Conservation (phyloP, 1,284 basidiomycete species). For the Moniliophthora roreri region DNA sequence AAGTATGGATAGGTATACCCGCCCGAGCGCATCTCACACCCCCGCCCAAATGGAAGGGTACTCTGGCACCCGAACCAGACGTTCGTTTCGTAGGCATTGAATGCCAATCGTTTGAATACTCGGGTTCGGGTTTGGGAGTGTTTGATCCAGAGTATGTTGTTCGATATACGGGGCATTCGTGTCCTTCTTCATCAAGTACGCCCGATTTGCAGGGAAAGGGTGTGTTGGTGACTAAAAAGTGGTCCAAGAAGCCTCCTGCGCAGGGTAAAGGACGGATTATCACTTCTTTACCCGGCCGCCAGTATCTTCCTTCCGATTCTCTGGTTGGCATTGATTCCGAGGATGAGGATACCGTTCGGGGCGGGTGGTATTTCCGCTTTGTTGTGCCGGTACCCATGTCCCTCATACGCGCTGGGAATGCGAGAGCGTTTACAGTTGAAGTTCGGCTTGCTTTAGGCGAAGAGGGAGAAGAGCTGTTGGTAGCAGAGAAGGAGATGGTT, state of each 20-base stretch:
- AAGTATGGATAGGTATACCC: not conserved
- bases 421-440: not conserved
- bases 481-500: not conserved
- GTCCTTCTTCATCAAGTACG: no score
- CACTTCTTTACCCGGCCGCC: no score
- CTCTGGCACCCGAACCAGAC: not conserved
- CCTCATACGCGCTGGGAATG: not conserved
- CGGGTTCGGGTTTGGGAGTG: no score
- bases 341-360: not conserved
- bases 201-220: no score
- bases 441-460: not conserved
- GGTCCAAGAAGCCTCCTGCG: no score
- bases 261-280: no score
- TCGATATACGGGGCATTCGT: no score
- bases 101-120: not conserved
- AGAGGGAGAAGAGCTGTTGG: not conserved
- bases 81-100: not conserved
- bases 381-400: not conserved
- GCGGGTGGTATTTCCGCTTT: not conserved
- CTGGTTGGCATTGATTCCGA: not conserved
- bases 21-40: not conserved
- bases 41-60: no score
- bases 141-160: no score
- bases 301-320: not conserved
- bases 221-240: no score